A percentile compares a stretch with the other conserved stretches of the same genome.
phyloP scores from a whole-genome alignment of 1,139 yeast genomes.

The Yamadazyma spencermartinsiae region DNA sequence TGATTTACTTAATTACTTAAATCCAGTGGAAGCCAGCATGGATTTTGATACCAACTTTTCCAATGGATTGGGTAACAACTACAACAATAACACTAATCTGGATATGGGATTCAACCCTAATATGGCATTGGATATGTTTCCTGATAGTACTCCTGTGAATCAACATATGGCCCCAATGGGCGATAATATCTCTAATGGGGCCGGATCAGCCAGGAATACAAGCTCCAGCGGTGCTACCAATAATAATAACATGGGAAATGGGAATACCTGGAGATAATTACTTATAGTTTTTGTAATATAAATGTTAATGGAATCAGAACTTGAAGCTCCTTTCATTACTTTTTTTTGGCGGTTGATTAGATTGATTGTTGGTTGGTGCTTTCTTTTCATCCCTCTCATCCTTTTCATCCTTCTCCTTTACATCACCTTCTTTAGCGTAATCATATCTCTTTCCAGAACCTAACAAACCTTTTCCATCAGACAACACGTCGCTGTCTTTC shows the following conservation, averaged over 20 bases:
- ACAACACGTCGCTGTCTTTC: conserved; percentile 18
- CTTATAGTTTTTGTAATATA: no score
- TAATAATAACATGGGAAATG: background rate
- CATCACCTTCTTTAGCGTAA: conserved; percentile 9
- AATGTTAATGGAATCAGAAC: conserved; percentile 6
- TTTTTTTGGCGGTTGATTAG: no score
- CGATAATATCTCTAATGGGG: no score
- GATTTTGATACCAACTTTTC: conserved; percentile 15
- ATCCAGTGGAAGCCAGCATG: conserved; percentile 28
- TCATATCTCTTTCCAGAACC: conserved; percentile 22
- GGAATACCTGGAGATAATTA: conserved; percentile 2
- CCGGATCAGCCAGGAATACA: background rate
- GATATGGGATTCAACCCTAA: conserved; percentile 4
- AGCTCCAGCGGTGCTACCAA: background rate
- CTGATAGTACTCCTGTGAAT: background rate
- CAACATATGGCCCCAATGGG: background rate
- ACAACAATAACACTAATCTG: background rate
- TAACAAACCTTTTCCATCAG: conserved; percentile 18
- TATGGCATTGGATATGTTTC: conserved; percentile 1
- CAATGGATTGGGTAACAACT: conserved; percentile 7
- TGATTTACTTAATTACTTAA: conserved; percentile 28
- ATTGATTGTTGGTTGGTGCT: no score
- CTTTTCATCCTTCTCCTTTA: conserved; percentile 2
- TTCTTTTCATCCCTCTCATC: conserved; percentile 3
- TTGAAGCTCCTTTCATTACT: conserved; percentile 6